Evolutionary conservation across 2,329 filamentous ascomycete genomes (phyloP), one percentile per base, ranked within the genome.

Genomic region (Epichloe amarillans): DNA sequence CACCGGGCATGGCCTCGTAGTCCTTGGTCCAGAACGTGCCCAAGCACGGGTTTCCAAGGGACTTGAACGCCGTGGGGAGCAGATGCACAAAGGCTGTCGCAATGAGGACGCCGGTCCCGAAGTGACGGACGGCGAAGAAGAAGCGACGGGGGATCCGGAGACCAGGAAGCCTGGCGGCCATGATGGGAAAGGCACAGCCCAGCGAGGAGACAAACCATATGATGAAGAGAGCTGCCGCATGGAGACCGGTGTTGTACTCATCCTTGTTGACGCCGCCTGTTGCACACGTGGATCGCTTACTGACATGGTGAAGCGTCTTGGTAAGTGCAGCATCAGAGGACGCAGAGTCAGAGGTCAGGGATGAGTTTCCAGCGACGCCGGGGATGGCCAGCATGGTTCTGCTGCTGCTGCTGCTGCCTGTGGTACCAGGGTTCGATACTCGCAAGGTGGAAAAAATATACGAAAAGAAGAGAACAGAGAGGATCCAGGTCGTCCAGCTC

Each of bases 11-110:
- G 21, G 87, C 84, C 49, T 76, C 78, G 66, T 91, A 95, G 30
- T 79, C 76, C 42, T 81, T 60, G 60, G 79, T 89, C 80, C 88
- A 94, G 62, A 89, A 86, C 50, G 73, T 69, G 12, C 84, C 83
- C 1, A 95, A 77, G 61, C 82, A 86, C 11, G 79, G 80, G 57
- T 84, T 72, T 40, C 73, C 80, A 11, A 84, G 71, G 7, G 79
- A 80, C 49, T 71, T 62, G 56, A 86, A 86, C 5, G 82, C 82
- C 2, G 78, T 84, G 43, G 79, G 82, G 8, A 84, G 74, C 35
- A 84, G 70, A 69, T 90, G 86, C 33, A 90, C 85, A 60, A 93
- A 91, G 49, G 87, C 86, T 1, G 86, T 91, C 26, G 87, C 79
- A 43, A 82, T 74, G 35, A 78, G 72, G 19, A 93, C 87, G 52